These are phyloP conservation scores for Gossypium australe DNA, from an alignment of 345 rosid species.

Conservation along the genomic window DNA sequence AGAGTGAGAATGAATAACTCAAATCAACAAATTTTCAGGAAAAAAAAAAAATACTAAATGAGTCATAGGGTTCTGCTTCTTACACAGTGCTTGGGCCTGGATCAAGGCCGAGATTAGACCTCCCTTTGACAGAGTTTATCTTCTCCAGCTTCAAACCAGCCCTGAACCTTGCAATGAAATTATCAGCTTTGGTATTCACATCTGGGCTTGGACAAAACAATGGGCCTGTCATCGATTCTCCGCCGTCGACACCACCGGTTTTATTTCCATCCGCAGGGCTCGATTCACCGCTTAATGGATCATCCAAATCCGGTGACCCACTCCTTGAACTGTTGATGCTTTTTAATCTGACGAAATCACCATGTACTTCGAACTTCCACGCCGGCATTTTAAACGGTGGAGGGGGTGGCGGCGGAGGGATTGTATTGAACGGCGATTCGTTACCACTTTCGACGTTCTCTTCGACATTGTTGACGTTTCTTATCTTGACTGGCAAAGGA, in stretches of 20 bases:
- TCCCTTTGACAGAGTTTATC: conserved; percentile 41
- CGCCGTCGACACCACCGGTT: background rate
- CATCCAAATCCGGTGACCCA: conserved; percentile 51
- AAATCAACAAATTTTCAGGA: background rate
- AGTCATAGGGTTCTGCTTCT: background rate
- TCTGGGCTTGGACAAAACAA: conserved; percentile 82
- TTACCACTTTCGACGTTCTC: conserved; percentile 34
- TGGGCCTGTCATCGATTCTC: conserved; percentile 3
- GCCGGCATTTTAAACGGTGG: conserved; percentile 70
- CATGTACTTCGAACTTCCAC: conserved; percentile 53
- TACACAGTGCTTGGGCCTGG: conserved; percentile 10
- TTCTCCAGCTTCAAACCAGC: conserved; percentile 74
- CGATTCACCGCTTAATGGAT: conserved; percentile 16
- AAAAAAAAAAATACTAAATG: background rate
- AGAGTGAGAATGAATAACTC: background rate
- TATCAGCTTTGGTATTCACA: conserved; percentile 74
- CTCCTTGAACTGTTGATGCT: conserved; percentile 49
- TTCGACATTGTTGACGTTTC: conserved; percentile 16
- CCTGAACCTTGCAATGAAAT: conserved; percentile 76
- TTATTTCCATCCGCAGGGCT: conserved; percentile 22
- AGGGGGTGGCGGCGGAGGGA: conserved; percentile 78
- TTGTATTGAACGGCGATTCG: conserved; percentile 46
- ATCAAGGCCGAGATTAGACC: conserved; percentile 62
- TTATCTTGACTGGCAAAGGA: conserved; percentile 28
- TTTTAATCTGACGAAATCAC: conserved; percentile 65